A percentile compares a stretch with the other conserved stretches of the same genome.
phyloP scores from a whole-genome alignment of 2,329 filamentous ascomycete genomes.

The Alternaria gansuensis region DNA sequence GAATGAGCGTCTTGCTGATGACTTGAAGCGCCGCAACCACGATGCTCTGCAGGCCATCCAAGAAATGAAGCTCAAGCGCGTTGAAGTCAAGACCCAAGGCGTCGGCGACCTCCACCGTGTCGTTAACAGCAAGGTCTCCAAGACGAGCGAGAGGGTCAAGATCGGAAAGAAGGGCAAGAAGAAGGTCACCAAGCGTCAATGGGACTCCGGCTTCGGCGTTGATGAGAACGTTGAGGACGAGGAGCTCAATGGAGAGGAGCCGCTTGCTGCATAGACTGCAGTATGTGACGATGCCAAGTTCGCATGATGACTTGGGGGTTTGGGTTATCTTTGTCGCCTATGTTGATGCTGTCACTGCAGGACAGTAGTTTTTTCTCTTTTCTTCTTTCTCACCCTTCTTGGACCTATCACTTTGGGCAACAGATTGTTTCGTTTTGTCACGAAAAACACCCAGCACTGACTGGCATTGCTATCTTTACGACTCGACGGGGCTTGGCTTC shows the following conservation, averaged over 20 bases:
- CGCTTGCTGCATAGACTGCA: constrained; percentile 28
- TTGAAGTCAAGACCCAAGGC: constrained; percentile 41
- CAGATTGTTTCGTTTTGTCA: constrained; percentile 15
- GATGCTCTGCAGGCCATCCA: constrained; percentile 42
- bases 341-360: constrained; percentile 1
- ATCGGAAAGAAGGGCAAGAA: constrained; percentile 46
- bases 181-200: constrained; percentile 40
- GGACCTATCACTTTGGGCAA: constrained; percentile 15
- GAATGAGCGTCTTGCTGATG: constrained; percentile 42
- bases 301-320: background rate
- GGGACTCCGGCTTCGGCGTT: constrained; percentile 48
- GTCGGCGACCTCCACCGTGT: constrained; percentile 40
- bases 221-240: constrained; percentile 34
- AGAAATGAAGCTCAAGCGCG: constrained; percentile 47
- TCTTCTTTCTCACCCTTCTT: constrained; percentile 11
- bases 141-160: constrained; percentile 46
- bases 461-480: constrained; percentile 13
- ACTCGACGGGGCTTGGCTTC: constrained; percentile 11
- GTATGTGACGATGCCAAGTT: background rate
- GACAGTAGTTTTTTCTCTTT: constrained; percentile 1
- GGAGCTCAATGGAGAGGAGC: constrained; percentile 24
- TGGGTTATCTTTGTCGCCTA: background rate
- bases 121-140: constrained; percentile 41
- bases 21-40: constrained; percentile 41
- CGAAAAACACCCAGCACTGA: constrained; percentile 6